These are phyloP conservation scores for Leptomonas seymouri DNA, from an alignment of 208 protist species.

Conservation along the genomic window DNA sequence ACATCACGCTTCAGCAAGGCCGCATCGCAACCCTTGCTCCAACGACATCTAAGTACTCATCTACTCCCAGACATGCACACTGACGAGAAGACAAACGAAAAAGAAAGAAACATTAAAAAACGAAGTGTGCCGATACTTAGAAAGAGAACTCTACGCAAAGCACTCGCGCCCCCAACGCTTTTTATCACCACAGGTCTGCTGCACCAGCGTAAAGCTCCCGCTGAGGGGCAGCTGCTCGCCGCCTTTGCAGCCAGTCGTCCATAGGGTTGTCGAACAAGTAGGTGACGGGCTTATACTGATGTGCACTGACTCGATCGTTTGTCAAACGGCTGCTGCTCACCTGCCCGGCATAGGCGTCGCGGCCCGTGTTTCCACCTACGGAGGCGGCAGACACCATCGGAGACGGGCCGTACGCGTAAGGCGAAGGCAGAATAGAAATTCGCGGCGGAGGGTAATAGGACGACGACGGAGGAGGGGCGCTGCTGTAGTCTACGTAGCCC, in stretches of 20 bases:
- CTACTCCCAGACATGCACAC: neutral
- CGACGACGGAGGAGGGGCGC: neutral
- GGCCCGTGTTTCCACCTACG: neutral
- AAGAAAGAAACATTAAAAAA: slow-evolving; percentile 2
- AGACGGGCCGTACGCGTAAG: slow-evolving; percentile 15
- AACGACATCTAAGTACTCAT: neutral
- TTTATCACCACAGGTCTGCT: slow-evolving; percentile 16
- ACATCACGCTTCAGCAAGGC: too few relatives aligned
- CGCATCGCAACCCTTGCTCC: too few relatives aligned
- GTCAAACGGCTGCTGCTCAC: too few relatives aligned
- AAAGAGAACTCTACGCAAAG: too few relatives aligned
- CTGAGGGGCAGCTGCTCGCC: slow-evolving; percentile 6
- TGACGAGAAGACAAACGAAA: neutral
- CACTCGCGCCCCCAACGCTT: neutral
- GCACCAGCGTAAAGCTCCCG: slow-evolving; percentile 16
- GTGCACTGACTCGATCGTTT: slow-evolving; percentile 8
- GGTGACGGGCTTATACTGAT: slow-evolving; percentile 33
- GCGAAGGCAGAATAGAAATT: slow-evolving; percentile 9
- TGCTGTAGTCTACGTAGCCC: neutral
- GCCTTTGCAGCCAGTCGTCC: slow-evolving; percentile 20
- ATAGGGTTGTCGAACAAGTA: slow-evolving; percentile 36
- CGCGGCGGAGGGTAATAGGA: neutral
- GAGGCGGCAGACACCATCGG: slow-evolving; percentile 11
- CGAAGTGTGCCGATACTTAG: too few relatives aligned
- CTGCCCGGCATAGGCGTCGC: neutral